Evolutionary conservation across 1,139 yeast genomes (phyloP).

Genomic region (Tardiomyces depauwii): DNA sequence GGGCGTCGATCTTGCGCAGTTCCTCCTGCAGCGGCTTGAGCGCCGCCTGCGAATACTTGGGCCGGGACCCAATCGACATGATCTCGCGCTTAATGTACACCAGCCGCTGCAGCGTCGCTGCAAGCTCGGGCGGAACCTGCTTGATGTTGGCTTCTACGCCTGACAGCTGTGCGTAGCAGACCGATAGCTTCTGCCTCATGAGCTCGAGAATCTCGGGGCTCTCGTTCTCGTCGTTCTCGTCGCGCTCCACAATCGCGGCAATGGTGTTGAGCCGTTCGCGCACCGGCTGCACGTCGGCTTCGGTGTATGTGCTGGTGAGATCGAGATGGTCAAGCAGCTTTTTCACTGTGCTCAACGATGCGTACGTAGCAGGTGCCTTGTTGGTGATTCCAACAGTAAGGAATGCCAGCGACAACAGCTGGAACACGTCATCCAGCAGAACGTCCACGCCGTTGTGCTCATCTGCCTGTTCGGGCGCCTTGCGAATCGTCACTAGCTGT

Average conservation of each 20-base stretch:
- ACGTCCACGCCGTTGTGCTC: constrained; percentile 41
- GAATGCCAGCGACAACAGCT: constrained; percentile 71
- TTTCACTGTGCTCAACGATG: constrained; percentile 75
- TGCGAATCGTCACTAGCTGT: constrained; percentile 22
- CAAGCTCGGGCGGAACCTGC: constrained; percentile 23
- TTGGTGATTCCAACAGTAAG: constrained; percentile 84
- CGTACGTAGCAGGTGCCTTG: constrained; percentile 88
- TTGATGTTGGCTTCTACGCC: constrained; percentile 20
- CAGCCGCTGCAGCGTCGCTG: constrained; percentile 23
- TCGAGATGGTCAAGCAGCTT: constrained; percentile 70
- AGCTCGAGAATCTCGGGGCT: constrained; percentile 21
- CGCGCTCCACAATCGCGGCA: constrained; percentile 41
- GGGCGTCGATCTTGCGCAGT: constrained; percentile 32
- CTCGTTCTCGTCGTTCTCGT: constrained; percentile 16
- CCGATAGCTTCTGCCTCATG: constrained; percentile 18
- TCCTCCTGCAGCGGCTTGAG: constrained; percentile 29
- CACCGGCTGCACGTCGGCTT: constrained; percentile 72
- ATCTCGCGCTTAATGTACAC: constrained; percentile 44
- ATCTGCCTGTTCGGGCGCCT: constrained; percentile 15
- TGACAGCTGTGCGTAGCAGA: constrained; percentile 17
- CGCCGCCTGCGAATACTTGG: constrained; percentile 20
- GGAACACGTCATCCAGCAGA: constrained; percentile 81
- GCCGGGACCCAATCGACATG: constrained; percentile 36
- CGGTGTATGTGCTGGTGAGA: constrained; percentile 73
- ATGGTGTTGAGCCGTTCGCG: constrained; percentile 60